Percentiles rank a stretch among this genome's conserved stretches.
Evolutionary conservation across 1,139 yeast species (phyloP).

Genomic region (Kurtzmaniella natalensis): DNA sequence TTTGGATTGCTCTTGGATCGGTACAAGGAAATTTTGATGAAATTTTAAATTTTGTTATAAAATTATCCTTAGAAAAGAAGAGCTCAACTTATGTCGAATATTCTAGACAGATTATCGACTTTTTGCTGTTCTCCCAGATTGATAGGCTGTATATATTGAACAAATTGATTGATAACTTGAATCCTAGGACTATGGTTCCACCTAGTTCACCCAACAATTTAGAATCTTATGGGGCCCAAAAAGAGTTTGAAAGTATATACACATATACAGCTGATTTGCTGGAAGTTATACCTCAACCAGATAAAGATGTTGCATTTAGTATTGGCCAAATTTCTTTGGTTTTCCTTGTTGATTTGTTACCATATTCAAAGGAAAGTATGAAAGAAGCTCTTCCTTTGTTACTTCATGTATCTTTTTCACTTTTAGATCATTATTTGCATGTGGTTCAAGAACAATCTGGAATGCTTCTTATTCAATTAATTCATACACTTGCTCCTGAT

Average conservation of each 20-base stretch:
- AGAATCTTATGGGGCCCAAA: conserved; percentile 9
- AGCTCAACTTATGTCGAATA: conserved; percentile 74
- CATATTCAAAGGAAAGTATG: conserved; percentile 56
- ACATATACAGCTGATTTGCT: conserved; percentile 78
- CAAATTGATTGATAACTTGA: conserved; percentile 60
- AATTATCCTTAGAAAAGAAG: conserved; percentile 64
- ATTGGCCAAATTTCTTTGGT: conserved; percentile 84
- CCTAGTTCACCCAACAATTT: conserved; percentile 29
- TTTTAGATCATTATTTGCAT: conserved; percentile 82
- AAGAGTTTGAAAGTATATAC: conserved; percentile 19
- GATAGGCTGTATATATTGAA: conserved; percentile 58
- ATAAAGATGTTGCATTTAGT: conserved; percentile 77
- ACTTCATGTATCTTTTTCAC: conserved; percentile 74
- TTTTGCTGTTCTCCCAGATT: conserved; percentile 57
- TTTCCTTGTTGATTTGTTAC: conserved; percentile 73
- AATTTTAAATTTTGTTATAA: conserved; percentile 66
- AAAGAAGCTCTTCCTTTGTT: conserved; percentile 62
- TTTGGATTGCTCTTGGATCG: conserved; percentile 90
- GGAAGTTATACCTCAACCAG: conserved; percentile 51
- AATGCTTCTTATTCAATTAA: conserved; percentile 66
- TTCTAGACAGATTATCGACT: conserved; percentile 77
- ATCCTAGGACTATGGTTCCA: conserved; percentile 88
- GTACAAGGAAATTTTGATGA: conserved; percentile 68
- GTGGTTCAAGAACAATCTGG: conserved; percentile 84
- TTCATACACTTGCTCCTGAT: conserved; percentile 55